A percentile compares a stretch with the other conserved stretches of the same genome.
phyloP scores from a whole-genome alignment of 371 early-diverging fungal genomes.

The Funneliformis caledonium region DNA sequence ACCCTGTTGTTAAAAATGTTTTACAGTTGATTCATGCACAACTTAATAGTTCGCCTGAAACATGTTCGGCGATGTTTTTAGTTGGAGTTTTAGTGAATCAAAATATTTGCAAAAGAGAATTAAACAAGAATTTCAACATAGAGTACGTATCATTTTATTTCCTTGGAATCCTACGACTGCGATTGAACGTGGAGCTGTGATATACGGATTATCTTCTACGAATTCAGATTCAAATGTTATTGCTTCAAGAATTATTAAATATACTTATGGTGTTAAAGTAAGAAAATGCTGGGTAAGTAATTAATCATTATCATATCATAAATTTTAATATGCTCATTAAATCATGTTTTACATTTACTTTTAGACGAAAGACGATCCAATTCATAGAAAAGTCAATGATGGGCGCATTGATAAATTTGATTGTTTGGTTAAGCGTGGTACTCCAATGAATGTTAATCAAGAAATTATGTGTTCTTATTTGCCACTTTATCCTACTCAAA shows the following conservation, averaged over 20 bases:
- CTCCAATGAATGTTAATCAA: too few species aligned
- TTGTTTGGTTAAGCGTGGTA: too few species aligned
- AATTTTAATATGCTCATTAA: too few species aligned
- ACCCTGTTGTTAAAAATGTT: slow-evolving; percentile 61
- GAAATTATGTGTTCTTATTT: too few species aligned
- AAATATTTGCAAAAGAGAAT: slow-evolving; percentile 51
- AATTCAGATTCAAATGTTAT: slow-evolving; percentile 39
- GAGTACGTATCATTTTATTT: slow-evolving; percentile 25
- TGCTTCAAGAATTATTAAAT: slow-evolving; percentile 41
- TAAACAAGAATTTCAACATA: slow-evolving; percentile 46
- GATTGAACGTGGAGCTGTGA: slow-evolving; percentile 39
- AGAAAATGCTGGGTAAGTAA: not conserved
- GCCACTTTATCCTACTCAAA: too few species aligned
- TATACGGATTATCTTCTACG: slow-evolving; percentile 44
- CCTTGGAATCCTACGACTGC: not conserved
- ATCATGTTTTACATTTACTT: too few species aligned
- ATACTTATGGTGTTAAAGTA: slow-evolving; percentile 13
- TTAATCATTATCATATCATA: too few species aligned
- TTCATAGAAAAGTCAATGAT: too few species aligned
- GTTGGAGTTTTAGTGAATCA: slow-evolving; percentile 53
- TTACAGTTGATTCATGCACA: slow-evolving; percentile 61
- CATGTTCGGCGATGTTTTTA: slow-evolving; percentile 52
- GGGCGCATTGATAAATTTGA: too few species aligned
- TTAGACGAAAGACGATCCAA: too few species aligned
- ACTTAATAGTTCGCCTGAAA: slow-evolving; percentile 42